Base-by-base conservation (phyloP, 2,329 filamentous ascomycete species). In the Mycosphaerella arachidis region DNA sequence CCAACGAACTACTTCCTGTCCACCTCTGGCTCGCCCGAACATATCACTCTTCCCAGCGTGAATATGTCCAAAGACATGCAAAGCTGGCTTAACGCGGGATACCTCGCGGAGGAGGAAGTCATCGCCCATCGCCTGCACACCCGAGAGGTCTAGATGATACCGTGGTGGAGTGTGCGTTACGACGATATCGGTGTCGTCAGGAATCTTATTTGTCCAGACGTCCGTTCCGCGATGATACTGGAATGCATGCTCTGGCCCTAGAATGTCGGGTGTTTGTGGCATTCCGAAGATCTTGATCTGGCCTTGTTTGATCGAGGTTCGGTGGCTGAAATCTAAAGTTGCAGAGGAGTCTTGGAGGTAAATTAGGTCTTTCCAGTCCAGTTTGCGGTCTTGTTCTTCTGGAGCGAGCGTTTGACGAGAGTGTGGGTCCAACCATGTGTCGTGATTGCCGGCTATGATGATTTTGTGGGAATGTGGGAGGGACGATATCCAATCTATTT, bases 1-100 rank as follows among this genome's bases (percentile, higher is more conserved):
- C 81, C 89, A 96, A 75, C 85, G 88, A 9, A 89, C 81, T 0
- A 85, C 74, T 68, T 92, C 86, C 48, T 78, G 79, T 16, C 91
- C 92, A 50, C 88, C 83, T 8, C 54, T 68, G 40, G 68, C 20
- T 46, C 50, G 51, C 1, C 70, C 69, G 10, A 71, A 55, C 8
- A 60, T 51, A 56, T 71, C 70, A 30, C 60, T 67, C 45, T 64
- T 63, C 4, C 85, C 89, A 70, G 82, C 88, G 76, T 96, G 92
- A 27, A 92, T 83, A 74, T 96, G 92, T 0, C 91, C 92, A 72
- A 94, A 96, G 52, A 96, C 82, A 73, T 96, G 91, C 13, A 96
- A 77, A 12, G 79, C 79, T 0, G 92, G 92, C 63, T 84, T 86
- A 10, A 91, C 85, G 37, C 88, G 84, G 86, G 88, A 90, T 18